Evolutionary conservation across 2,329 filamentous ascomycete genomes (phyloP), one percentile per base, ranked within the genome.

Genomic region (Arthroderma uncinatum): DNA sequence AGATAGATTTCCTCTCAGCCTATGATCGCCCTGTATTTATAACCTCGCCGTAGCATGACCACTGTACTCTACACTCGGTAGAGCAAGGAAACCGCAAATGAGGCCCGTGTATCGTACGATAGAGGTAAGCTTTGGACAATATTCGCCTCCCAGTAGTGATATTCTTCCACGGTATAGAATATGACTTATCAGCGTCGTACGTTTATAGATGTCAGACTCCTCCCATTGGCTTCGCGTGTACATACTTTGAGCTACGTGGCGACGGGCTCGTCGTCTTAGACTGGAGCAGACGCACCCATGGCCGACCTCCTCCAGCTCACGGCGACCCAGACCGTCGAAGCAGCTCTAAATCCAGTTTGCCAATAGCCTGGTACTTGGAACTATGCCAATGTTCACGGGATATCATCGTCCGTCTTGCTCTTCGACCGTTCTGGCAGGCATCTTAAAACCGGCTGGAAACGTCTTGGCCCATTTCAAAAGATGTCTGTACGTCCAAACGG

Each of bases 241-340:
- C 64, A 66, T 4, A 68, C 52, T 53, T 65, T 67, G 7, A 66
- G 63, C 61, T 14, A 64, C 61, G 60, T 65, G 64, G 55, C 44
- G 56, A 64, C 63, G 62, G 7, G 42, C 58, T 56, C 64, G 30
- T 1, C 28, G 16, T 60, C 16, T 54, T 40, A 36, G 16, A 57
- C 54, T 58, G 5, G 40, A 25, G 23, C 56, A 59, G 21, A 56
- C 28, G 37, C n/a, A 53, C 19, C 14, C 16, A 37, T 28, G n/a
- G 10, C 50, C 10, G 19, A 65, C 61, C 57, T 60, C 66, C 66
- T 62, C 37, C 23, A 68, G 59, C 62, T 68, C 64, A 40, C 62
- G 60, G 64, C 64, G 16, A 70, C 65, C 67, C 67, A 71, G 54
- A 64, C 64, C 1, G 65, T 70, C 1, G 64, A 68, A 33, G 61